A percentile compares a stretch with the other conserved stretches of the same genome.
phyloP scores from a whole-genome alignment of 2,329 filamentous ascomycete species.

The Pseudopyrenochaeta lycopersici region DNA sequence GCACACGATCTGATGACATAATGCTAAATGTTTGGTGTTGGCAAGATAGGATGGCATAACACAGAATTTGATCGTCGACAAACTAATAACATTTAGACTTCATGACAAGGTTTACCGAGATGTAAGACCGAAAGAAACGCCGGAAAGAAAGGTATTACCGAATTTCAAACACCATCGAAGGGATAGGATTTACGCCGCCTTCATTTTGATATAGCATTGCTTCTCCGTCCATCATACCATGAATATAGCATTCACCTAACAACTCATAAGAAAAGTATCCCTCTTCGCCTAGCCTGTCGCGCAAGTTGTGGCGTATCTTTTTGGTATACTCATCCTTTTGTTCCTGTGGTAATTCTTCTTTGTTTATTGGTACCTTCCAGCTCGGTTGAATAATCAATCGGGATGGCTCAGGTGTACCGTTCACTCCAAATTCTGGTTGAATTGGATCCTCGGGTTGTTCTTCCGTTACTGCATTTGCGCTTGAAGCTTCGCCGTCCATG shows the following conservation, averaged over 20 bases:
- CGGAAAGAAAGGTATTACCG: not conserved
- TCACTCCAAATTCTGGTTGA: not conserved
- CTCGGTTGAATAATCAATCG: not conserved
- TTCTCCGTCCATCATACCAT: slow-evolving; percentile 28
- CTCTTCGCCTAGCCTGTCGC: not conserved
- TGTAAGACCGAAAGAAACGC: too few species aligned
- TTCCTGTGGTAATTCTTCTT: not conserved
- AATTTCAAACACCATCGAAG: slow-evolving; percentile 21
- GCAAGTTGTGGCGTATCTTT: not conserved
- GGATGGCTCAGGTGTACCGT: not conserved
- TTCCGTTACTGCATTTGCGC: not conserved
- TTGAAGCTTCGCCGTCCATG: not conserved
- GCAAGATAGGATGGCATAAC: too few species aligned
- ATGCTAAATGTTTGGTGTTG: too few species aligned
- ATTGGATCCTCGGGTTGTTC: not conserved
- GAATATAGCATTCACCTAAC: slow-evolving; percentile 26
- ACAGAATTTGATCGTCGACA: too few species aligned
- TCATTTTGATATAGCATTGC: slow-evolving; percentile 22
- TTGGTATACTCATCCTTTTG: not conserved
- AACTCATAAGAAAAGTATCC: slow-evolving; percentile 13
- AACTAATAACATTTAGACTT: too few species aligned
- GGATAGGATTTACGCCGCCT: slow-evolving; percentile 7
- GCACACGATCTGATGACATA: too few species aligned
- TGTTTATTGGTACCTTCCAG: not conserved
- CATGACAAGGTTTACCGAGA: too few species aligned